These are phyloP conservation scores for Botrytis hyacinthi DNA, from an alignment of 2,329 filamentous ascomycete species.

Conservation along the genomic window DNA sequence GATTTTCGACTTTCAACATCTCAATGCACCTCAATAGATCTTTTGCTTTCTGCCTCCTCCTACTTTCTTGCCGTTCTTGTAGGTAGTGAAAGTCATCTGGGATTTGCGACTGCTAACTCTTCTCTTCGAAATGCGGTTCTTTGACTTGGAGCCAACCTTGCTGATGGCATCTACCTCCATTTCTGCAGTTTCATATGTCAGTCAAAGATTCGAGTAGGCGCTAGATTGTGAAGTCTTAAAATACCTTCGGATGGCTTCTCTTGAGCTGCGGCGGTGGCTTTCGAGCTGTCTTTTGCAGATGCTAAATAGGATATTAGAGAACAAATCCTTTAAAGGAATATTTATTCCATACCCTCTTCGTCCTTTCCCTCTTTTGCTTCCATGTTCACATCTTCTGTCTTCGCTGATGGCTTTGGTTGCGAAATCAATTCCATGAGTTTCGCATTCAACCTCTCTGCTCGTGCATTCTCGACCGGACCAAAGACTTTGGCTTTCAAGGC, in stretches of 20 bases:
- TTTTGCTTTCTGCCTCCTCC: constrained; percentile 36
- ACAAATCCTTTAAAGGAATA: background rate
- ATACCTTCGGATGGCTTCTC: constrained; percentile 34
- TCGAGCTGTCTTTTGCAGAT: constrained; percentile 22
- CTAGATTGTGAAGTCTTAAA: background rate
- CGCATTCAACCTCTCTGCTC: constrained; percentile 78
- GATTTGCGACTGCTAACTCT: constrained; percentile 48
- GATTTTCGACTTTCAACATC: background rate
- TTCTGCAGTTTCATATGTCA: constrained; percentile 33
- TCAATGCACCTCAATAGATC: constrained; percentile 3
- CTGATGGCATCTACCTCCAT: constrained; percentile 57
- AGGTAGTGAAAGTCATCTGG: constrained; percentile 60
- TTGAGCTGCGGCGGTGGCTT: constrained; percentile 23
- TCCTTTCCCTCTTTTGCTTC: constrained; percentile 40
- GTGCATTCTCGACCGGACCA: constrained; percentile 74
- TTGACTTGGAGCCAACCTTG: constrained; percentile 44
- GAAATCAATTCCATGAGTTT: constrained; percentile 80
- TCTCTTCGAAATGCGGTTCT: constrained; percentile 57
- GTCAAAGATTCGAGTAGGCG: constrained; percentile 14
- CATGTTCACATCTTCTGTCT: constrained; percentile 51
- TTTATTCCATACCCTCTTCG: constrained; percentile 6
- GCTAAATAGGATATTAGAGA: constrained; percentile 26
- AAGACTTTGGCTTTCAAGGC: constrained; percentile 80
- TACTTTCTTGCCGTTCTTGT: constrained; percentile 50
- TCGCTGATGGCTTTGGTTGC: constrained; percentile 65